Evolutionary conservation across 2,329 filamentous ascomycete genomes (phyloP), one percentile per base, ranked within the genome.

Genomic region (Pseudocercospora vitis): DNA sequence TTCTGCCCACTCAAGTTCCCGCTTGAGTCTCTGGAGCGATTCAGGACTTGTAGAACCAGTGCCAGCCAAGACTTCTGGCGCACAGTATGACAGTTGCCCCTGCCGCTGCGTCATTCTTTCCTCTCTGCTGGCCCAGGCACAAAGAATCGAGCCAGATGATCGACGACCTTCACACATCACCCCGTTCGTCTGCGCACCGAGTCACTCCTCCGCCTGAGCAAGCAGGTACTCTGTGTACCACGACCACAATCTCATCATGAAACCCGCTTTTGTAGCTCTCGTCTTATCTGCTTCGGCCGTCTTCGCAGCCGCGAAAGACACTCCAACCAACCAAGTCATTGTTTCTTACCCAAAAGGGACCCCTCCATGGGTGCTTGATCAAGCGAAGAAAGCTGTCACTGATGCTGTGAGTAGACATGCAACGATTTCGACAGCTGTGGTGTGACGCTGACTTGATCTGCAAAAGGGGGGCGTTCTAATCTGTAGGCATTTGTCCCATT

Each of bases 301-400:
- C 18, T 51, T 64, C 37, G 63, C 59, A 11, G 31, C 56, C 24
- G 57, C 63, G 12, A 55, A 49, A 2, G 42, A 56, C 9, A 44
- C 57, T 47, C 54, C 52, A 7, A 89, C 42, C 7, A 89, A 89
- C 71, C 82, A 83, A 29, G 83, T 95, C 59, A 85, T 96, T 63
- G 79, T 96, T 65, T 89, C 81, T 66, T 96, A 90, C 68, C 83
- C 87, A 19, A 76, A 84, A 48, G 78, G 82, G 44, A 87, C 84
- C 63, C 86, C 89, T 16, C 76, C 86, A 59, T 78, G 77, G 29
- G 75, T 95, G 29, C 71, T 96, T 26, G 75, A 84, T 18, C 72
- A 87, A 52, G 90, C 89, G 11, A 26, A 49, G 14, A 50, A 56
- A 8, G 53, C 53, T 6, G 42, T 42, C 7, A 9, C 48, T 18